A percentile compares a stretch with the other conserved stretches of the same genome.
These are phyloP conservation scores for Racocetra persica DNA, from an alignment of 371 early-diverging fungal genomes.

Conservation along the genomic window DNA sequence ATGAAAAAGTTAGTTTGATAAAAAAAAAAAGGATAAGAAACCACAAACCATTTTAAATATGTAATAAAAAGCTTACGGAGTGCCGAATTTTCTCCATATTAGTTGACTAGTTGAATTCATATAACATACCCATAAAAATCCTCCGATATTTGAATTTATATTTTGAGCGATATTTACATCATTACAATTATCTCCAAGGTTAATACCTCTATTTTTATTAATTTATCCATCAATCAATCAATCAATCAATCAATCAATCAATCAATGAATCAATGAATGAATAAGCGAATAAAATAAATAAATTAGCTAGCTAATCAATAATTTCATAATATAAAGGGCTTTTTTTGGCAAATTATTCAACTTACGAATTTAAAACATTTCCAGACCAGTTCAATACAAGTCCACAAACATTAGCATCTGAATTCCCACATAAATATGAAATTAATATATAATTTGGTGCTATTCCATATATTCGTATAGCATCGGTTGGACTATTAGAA, in stretches of 20 bases:
- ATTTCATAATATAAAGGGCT: too few species aligned
- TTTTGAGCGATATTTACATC: not conserved
- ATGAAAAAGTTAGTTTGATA: not conserved
- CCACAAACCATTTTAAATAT: not conserved
- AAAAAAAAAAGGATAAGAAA: not conserved
- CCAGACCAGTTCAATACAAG: not conserved
- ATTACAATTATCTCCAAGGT: not conserved
- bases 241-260: not conserved
- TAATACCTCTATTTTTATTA: not conserved
- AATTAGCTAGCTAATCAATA: too few species aligned
- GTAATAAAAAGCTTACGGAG: conserved; percentile 2
- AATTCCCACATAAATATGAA: conserved; percentile 9
- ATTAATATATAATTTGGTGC: conserved; percentile 15
- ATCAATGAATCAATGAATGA: too few species aligned
- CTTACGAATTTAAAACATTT: not conserved
- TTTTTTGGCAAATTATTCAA: not conserved
- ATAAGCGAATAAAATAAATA: too few species aligned
- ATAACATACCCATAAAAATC: conserved; percentile 28
- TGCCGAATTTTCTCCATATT: not conserved
- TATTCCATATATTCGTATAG: conserved; percentile 14
- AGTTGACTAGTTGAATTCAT: not conserved
- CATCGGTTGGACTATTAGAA: not conserved
- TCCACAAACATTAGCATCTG: not conserved
- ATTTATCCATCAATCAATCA: conserved; percentile 8
- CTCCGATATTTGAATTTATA: not conserved